These are phyloP conservation scores for Neoscytalidium dimidiatum DNA, from an alignment of 2,329 filamentous ascomycete genomes.

Conservation along the genomic window DNA sequence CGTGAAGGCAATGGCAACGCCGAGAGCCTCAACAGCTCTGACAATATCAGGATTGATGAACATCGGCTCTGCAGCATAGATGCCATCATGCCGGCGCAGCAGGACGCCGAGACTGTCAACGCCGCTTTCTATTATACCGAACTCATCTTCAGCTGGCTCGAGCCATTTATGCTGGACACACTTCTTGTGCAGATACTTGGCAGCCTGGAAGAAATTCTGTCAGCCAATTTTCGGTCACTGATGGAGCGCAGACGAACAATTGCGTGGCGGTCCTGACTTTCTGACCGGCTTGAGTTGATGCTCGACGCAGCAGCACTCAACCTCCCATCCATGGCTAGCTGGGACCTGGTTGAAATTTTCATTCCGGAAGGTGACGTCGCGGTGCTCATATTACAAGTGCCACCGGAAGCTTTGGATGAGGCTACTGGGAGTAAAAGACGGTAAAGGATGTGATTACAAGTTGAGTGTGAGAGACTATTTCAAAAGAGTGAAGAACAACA, in stretches of 20 bases:
- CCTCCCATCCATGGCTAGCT: slow-evolving; percentile 21
- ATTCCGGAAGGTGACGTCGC: background rate
- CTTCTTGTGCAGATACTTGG: slow-evolving; percentile 31
- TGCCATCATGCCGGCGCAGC: slow-evolving; percentile 26
- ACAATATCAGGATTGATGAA: slow-evolving; percentile 37
- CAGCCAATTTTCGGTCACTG: background rate
- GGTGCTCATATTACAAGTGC: background rate
- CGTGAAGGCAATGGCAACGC: slow-evolving; percentile 46
- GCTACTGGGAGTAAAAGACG: background rate
- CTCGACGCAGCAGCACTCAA: slow-evolving; percentile 25
- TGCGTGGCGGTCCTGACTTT: slow-evolving; percentile 28
- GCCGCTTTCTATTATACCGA: slow-evolving; percentile 28
- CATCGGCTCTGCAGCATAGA: slow-evolving; percentile 45
- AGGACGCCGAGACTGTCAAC: slow-evolving; percentile 24
- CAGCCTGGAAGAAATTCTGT: slow-evolving; percentile 25
- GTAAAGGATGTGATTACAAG: background rate
- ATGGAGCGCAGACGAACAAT: slow-evolving; percentile 22
- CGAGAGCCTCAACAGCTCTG: slow-evolving; percentile 43
- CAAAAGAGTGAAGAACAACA: background rate
- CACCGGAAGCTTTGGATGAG: background rate
- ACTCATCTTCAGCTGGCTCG: slow-evolving; percentile 31
- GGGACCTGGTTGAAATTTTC: background rate
- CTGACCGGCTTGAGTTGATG: slow-evolving; percentile 26
- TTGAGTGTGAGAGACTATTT: background rate
- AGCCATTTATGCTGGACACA: slow-evolving; percentile 31